Conservation (phyloP, 2,329 filamentous ascomycete species). For the Cryoendolithus antarcticus region DNA sequence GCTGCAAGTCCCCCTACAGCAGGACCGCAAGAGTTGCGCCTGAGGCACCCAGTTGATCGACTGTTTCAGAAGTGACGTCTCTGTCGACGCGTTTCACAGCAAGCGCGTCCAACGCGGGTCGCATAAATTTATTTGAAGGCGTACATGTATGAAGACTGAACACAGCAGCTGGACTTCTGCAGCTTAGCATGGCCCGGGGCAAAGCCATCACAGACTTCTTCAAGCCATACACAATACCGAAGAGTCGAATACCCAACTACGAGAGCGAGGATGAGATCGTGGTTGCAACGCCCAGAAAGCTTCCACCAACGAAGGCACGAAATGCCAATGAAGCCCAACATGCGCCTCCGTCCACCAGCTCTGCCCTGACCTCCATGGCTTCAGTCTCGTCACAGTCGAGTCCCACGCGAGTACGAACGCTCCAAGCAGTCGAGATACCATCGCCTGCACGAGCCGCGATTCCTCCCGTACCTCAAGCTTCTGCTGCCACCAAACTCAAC, state of each 20-base stretch:
- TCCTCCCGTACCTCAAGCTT: constrained; percentile 1
- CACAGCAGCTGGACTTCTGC: too few relatives aligned
- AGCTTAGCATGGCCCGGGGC: too few relatives aligned
- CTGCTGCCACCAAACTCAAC: constrained; percentile 2
- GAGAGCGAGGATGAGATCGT: constrained; percentile 15
- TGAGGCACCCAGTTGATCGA: too few relatives aligned
- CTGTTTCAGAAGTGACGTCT: too few relatives aligned
- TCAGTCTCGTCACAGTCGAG: neutral
- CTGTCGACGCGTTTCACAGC: too few relatives aligned
- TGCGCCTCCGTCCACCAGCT: constrained; percentile 1
- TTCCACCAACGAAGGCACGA: neutral
- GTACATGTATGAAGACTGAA: too few relatives aligned
- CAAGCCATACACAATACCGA: constrained; percentile 25
- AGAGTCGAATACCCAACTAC: constrained; percentile 12
- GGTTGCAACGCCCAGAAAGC: constrained; percentile 9
- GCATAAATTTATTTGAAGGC: too few relatives aligned
- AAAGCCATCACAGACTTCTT: constrained; percentile 35
- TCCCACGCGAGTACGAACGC: neutral
- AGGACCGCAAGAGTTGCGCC: too few relatives aligned
- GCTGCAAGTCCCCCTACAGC: too few relatives aligned
- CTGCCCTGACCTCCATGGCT: neutral
- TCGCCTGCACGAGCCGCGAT: constrained; percentile 4
- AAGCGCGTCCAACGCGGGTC: too few relatives aligned
- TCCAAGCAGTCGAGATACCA: constrained; percentile 8
- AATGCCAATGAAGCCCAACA: neutral